A percentile compares a stretch with the other conserved stretches of the same genome.
phyloP scores from a whole-genome alignment of 768 basidiomycete species.

The Mycena galopus region DNA sequence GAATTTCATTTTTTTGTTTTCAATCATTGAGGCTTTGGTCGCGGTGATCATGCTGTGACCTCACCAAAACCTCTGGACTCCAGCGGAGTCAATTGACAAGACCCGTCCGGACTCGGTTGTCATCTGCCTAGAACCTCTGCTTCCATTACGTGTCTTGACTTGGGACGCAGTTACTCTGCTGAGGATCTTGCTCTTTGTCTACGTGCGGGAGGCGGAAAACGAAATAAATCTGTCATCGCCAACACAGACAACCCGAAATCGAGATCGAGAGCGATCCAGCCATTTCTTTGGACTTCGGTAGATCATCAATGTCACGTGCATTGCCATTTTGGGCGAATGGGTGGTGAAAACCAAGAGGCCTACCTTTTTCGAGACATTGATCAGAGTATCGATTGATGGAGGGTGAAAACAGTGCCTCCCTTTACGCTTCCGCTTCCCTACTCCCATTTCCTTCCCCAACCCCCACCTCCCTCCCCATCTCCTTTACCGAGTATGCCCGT shows the following conservation, averaged over 20 bases:
- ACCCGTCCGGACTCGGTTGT: constrained; percentile 8
- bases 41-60: too few relatives aligned
- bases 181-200: too few relatives aligned
- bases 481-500: constrained; percentile 8
- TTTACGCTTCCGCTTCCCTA: neutral
- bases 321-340: neutral
- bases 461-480: too few relatives aligned
- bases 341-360: neutral
- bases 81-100: neutral
- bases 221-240: too few relatives aligned
- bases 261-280: neutral
- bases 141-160: neutral
- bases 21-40: too few relatives aligned
- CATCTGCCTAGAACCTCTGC: constrained; percentile 12
- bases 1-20: neutral
- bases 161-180: too few relatives aligned
- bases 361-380: constrained; percentile 10
- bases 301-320: neutral
- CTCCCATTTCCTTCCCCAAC: neutral
- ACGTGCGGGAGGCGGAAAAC: too few relatives aligned
- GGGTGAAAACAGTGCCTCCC: neutral
- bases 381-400: constrained; percentile 22
- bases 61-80: too few relatives aligned
- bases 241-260: neutral
- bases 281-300: neutral